Evolutionary conservation across 257 asterid genomes (phyloP), one percentile per base, ranked within the genome.

Genomic region (Jacaranda copaia): DNA sequence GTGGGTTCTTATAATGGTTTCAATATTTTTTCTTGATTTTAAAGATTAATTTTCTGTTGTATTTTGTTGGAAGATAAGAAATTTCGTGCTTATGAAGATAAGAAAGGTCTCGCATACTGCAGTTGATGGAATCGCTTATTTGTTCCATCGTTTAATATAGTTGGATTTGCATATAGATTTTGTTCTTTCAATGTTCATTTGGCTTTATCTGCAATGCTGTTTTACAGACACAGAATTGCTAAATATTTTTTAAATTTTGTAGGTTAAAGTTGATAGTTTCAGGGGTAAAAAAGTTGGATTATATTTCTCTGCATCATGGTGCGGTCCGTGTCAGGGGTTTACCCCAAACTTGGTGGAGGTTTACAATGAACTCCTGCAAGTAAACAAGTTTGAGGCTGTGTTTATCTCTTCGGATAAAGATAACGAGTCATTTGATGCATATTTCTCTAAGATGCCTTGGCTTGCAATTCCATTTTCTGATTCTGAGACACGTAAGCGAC

Each of bases 251-350:
- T 68, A 3, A 12, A 73, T 74, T 64, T 79, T 12, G 19, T 81
- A 93, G 98, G 94, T 90, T 64, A 87, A 89, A 67, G 68, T 76
- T 52, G 95, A 81, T 56, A 63, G 72, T 53, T 49, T 95, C 35
- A 85, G 78, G 60, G 96, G 92, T 69, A 95, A 90, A 82, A 82
- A 20, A 19, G 81, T 93, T 1, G 97, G 97, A 8, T 48, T 95
- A 32, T 95, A 95, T 77, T 95, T 95, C 88, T 93, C 99, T 3
- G 98, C 97, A 52, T 90, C 99, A 42, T 95, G 97, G 98, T 95
- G 99, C 49, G 97, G 97, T 20, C 97, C 98, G 0, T 95, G 99
- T 84, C 94, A 63, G 16, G 81, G 79, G 0, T 93, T 93, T 77
- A 93, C 99, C 43, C 98, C 97, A 0, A 81, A 49, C 1, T 85